Conservation (phyloP, 352 stramenopile genomes). For the Aphanomyces stellatus region DNA sequence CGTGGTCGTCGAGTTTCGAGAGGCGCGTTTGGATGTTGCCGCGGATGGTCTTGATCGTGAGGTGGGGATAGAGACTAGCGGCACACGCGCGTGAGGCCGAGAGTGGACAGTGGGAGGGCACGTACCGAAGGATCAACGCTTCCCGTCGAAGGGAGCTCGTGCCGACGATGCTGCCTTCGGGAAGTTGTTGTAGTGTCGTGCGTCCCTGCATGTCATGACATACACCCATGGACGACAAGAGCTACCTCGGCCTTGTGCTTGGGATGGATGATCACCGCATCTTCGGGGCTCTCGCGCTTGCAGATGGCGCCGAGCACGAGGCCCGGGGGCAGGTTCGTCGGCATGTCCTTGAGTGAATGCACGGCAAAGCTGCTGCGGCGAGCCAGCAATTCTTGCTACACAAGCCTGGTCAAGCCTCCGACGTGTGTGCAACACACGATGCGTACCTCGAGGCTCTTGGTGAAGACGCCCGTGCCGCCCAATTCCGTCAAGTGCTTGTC, state of each 20-base stretch:
- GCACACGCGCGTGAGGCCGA: background rate
- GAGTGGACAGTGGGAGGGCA: background rate
- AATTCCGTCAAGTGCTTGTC: constrained; percentile 70
- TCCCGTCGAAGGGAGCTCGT: constrained; percentile 79
- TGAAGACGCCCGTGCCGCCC: constrained; percentile 72
- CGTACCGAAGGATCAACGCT: constrained; percentile 41
- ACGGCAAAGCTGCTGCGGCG: constrained; percentile 71
- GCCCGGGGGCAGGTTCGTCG: constrained; percentile 62
- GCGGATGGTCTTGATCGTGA: constrained; percentile 76
- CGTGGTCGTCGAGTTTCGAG: constrained; percentile 70
- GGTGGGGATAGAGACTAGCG: constrained; percentile 46
- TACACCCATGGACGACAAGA: background rate
- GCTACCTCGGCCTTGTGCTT: constrained; percentile 63
- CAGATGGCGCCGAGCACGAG: constrained; percentile 75
- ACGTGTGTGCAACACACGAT: background rate
- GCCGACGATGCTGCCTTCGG: constrained; percentile 60
- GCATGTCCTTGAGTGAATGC: constrained; percentile 87
- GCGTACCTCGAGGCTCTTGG: constrained; percentile 77
- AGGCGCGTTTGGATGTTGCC: constrained; percentile 85
- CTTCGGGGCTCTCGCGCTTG: constrained; percentile 74
- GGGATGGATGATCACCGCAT: constrained; percentile 58
- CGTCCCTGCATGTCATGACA: constrained; percentile 25
- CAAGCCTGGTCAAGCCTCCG: background rate
- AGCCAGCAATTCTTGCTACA: constrained; percentile 48
- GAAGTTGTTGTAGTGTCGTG: constrained; percentile 44